A percentile compares a stretch with the other conserved stretches of the same genome.
Evolutionary conservation across 257 asterid genomes (phyloP).

Genomic region (Solanum chiquidenum): DNA sequence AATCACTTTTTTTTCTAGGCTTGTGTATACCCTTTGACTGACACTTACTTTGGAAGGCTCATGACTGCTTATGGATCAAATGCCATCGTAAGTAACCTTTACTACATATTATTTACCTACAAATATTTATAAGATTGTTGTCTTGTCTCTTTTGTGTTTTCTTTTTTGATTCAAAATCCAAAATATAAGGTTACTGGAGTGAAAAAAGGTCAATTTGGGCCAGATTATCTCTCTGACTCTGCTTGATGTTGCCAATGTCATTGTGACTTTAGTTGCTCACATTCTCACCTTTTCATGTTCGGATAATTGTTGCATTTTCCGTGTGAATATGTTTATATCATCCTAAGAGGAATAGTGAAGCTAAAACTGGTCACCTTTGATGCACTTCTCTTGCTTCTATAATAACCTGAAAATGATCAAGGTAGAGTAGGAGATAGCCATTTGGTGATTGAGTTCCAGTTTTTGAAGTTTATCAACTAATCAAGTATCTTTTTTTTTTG

Average conservation of each 20-base stretch:
- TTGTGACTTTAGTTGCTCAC: neutral
- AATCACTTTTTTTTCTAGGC: conserved; percentile 29
- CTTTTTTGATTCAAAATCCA: neutral
- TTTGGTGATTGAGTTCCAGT: neutral
- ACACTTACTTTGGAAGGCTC: conserved; percentile 36
- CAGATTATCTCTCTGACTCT: neutral
- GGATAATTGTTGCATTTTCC: neutral
- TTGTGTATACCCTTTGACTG: conserved; percentile 30
- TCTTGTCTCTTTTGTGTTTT: neutral
- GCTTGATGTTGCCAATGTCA: neutral
- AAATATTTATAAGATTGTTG: neutral
- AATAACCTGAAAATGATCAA: neutral
- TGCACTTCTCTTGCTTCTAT: neutral
- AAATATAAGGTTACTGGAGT: neutral
- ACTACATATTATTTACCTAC: neutral
- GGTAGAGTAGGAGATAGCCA: neutral
- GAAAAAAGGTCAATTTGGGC: neutral
- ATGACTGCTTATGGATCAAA: conserved; percentile 43
- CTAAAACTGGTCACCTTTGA: neutral
- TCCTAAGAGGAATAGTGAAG: neutral
- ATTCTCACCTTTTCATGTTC: neutral
- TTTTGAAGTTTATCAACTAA: neutral
- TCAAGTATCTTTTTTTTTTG: neutral
- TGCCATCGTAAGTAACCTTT: conserved; percentile 30
- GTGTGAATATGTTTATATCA: neutral